phyloP scores from a whole-genome alignment of 768 basidiomycete genomes.

The Mycena metata region DNA sequence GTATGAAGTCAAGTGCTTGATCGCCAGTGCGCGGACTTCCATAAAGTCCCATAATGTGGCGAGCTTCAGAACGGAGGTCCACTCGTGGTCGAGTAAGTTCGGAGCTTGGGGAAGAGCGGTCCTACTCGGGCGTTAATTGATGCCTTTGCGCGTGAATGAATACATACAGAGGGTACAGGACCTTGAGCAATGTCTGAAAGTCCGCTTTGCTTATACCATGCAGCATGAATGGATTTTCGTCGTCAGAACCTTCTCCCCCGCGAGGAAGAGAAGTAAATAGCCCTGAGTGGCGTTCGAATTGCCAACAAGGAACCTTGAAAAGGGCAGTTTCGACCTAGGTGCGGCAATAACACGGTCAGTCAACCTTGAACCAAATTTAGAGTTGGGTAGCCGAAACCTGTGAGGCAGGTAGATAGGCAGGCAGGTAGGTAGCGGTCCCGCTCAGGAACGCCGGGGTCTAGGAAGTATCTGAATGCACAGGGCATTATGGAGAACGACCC shows the following conservation, averaged over 20 bases:
- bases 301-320: constrained; percentile 46
- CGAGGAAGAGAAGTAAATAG: constrained; percentile 41
- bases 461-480: too few relatives aligned
- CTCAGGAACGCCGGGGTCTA: too few relatives aligned
- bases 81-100: constrained; percentile 38
- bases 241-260: constrained; percentile 41
- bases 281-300: constrained; percentile 40
- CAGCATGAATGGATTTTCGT: constrained; percentile 45
- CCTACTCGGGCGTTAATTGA: background rate
- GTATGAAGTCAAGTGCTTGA: constrained; percentile 38
- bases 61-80: constrained; percentile 48
- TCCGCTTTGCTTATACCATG: constrained; percentile 41
- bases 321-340: constrained; percentile 46
- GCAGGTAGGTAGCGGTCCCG: too few relatives aligned
- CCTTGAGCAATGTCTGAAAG: constrained; percentile 41
- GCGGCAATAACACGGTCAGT: too few relatives aligned
- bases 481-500: too few relatives aligned
- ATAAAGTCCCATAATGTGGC: constrained; percentile 49
- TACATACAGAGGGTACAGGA: constrained; percentile 45
- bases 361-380: too few relatives aligned
- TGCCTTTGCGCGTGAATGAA: background rate
- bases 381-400: too few relatives aligned
- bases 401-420: too few relatives aligned
- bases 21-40: constrained; percentile 42
- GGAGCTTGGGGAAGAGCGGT: constrained; percentile 24